These are phyloP conservation scores for Hemisphaericaspora lyxosophila DNA, from an alignment of 1,139 yeast species.

Conservation along the genomic window DNA sequence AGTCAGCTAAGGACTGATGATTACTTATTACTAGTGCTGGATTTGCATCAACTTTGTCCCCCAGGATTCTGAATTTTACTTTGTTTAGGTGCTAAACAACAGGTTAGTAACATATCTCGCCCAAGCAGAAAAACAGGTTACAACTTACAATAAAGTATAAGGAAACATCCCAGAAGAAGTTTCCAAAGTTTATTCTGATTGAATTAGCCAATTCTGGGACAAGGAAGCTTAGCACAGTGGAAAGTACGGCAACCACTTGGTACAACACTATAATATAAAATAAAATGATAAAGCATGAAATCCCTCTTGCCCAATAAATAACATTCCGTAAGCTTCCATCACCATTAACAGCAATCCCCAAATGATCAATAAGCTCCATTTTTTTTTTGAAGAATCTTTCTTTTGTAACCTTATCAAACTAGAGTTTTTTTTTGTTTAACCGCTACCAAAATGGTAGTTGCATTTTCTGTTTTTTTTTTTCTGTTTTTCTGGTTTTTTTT, in stretches of 20 bases:
- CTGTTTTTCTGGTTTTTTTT: no score
- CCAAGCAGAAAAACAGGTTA: no score
- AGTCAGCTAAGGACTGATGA: conserved; percentile 58
- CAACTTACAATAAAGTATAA: conserved; percentile 35
- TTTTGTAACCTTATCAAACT: background rate
- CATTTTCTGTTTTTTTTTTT: no score
- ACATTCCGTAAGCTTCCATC: conserved; percentile 14
- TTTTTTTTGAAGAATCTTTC: conserved; percentile 1
- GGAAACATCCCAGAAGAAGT: conserved; percentile 37
- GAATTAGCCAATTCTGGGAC: conserved; percentile 31
- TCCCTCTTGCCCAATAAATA: conserved; percentile 20
- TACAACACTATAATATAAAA: conserved; percentile 18
- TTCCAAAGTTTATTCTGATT: conserved; percentile 22
- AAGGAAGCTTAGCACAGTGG: conserved; percentile 17
- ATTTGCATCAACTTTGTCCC: conserved; percentile 44
- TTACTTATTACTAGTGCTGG: conserved; percentile 52
- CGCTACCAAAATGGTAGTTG: no score
- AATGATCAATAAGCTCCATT: conserved; percentile 23
- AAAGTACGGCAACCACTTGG: conserved; percentile 25
- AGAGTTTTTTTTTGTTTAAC: no score
- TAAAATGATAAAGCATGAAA: conserved; percentile 17
- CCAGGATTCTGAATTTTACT: conserved; percentile 37
- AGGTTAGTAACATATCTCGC: no score
- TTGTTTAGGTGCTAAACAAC: conserved; percentile 31
- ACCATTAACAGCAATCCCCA: conserved; percentile 19